Conservation (phyloP, 2,329 filamentous ascomycete species). For the Trichoderma harzianum region DNA sequence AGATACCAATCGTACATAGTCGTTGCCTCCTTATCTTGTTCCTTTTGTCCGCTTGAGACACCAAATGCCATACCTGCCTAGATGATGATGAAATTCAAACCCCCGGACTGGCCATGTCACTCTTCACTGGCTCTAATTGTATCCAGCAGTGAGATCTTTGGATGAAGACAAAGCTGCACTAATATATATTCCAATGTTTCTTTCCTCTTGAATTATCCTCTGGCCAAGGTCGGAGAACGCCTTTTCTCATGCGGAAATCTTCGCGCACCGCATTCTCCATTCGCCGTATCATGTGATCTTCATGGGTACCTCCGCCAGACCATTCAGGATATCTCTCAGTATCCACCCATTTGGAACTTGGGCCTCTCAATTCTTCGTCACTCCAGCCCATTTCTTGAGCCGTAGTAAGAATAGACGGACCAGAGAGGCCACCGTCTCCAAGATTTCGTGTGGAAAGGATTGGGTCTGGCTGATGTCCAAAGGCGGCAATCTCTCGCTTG, state of each 20-base stretch:
- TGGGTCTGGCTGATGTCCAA: background rate
- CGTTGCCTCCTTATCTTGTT: no score
- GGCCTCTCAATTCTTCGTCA: background rate
- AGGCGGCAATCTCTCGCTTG: background rate
- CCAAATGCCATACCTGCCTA: background rate
- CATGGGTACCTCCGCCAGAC: background rate
- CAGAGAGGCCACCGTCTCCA: background rate
- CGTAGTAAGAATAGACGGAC: background rate
- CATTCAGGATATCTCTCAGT: background rate
- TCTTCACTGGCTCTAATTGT: background rate
- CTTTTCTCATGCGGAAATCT: background rate
- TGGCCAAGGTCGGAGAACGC: background rate
- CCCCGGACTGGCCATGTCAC: background rate
- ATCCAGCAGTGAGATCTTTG: background rate
- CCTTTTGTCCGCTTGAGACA: no score
- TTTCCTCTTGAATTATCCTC: background rate
- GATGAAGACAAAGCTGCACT: background rate
- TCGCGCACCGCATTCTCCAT: background rate
- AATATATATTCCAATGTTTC: background rate
- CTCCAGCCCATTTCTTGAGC: background rate
- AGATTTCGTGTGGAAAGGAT: background rate
- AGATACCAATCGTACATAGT: no score
- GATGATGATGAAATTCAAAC: background rate
- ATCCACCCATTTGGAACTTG: background rate
- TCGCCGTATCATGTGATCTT: background rate